Percentiles rank a stretch among this genome's conserved stretches.
Conservation (phyloP, 441 rosid species). For the Lepidium campestre region DNA sequence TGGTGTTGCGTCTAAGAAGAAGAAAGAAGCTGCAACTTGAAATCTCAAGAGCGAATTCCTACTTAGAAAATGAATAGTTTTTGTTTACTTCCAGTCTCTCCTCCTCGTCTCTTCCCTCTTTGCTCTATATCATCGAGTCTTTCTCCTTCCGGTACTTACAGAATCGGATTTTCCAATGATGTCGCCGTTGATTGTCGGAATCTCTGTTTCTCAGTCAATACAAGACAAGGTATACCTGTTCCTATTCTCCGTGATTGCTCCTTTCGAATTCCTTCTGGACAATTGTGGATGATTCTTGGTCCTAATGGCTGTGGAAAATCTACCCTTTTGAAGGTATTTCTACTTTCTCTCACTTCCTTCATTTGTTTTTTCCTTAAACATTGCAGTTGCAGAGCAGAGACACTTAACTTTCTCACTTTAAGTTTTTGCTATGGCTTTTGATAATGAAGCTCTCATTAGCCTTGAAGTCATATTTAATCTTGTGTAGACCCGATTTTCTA, state of each 20-base stretch:
- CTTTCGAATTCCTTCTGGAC: conserved; percentile 65
- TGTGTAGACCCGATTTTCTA: neutral
- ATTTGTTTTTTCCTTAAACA: neutral
- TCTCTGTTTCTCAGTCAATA: conserved; percentile 50
- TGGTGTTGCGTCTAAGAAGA: neutral
- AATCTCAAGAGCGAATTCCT: neutral
- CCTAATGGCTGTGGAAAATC: conserved; percentile 99
- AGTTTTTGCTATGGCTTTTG: neutral
- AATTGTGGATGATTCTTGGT: conserved; percentile 94
- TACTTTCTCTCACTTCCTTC: neutral
- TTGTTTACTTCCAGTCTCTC: conserved; percentile 5
- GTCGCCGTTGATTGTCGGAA: conserved; percentile 65
- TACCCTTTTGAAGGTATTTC: conserved; percentile 76
- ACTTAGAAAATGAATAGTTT: neutral
- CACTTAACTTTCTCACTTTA: neutral
- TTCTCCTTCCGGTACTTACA: conserved; percentile 22
- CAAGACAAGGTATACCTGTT: conserved; percentile 48
- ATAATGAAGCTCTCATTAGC: neutral
- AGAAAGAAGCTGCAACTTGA: conserved; percentile 14
- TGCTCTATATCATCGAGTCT: conserved; percentile 7
- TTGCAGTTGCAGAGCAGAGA: neutral
- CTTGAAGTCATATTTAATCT: neutral
- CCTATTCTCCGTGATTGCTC: conserved; percentile 81
- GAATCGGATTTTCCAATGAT: conserved; percentile 33
- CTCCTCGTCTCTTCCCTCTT: conserved; percentile 8